These are phyloP conservation scores for Biscutella auriculata DNA, from an alignment of 441 rosid species.

Conservation along the genomic window DNA sequence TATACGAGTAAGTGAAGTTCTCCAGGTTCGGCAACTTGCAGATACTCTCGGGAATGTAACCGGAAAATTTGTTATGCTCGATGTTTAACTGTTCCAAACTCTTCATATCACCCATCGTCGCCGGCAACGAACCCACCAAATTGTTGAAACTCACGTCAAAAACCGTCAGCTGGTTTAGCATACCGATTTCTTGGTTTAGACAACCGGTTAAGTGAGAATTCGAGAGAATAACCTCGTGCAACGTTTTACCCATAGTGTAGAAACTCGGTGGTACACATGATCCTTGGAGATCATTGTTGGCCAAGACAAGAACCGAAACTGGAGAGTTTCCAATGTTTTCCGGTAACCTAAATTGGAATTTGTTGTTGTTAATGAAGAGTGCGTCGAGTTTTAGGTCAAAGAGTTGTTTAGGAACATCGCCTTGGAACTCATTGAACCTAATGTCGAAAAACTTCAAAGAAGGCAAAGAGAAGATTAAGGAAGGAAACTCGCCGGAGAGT, in stretches of 20 bases:
- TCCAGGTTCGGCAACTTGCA: constrained; percentile 51
- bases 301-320: constrained; percentile 64
- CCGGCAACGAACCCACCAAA: constrained; percentile 57
- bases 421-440: constrained; percentile 47
- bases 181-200: constrained; percentile 47
- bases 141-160: constrained; percentile 61
- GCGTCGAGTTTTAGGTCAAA: constrained; percentile 74
- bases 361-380: constrained; percentile 64
- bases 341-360: constrained; percentile 50
- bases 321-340: constrained; percentile 65
- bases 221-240: constrained; percentile 38
- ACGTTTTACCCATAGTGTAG: constrained; percentile 44
- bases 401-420: constrained; percentile 39
- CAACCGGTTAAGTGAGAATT: constrained; percentile 57
- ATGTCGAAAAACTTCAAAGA: constrained; percentile 67
- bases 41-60: constrained; percentile 47
- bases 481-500: constrained; percentile 56
- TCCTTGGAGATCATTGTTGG: constrained; percentile 44
- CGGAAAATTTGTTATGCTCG: constrained; percentile 48
- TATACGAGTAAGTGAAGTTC: constrained; percentile 68
- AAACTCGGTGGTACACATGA: constrained; percentile 58
- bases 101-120: constrained; percentile 54
- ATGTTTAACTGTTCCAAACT: constrained; percentile 64
- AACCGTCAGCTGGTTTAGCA: constrained; percentile 37
- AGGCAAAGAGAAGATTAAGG: constrained; percentile 42